Base-by-base conservation (phyloP, 345 rosid species). In the Tarenaya hassleriana region DNA sequence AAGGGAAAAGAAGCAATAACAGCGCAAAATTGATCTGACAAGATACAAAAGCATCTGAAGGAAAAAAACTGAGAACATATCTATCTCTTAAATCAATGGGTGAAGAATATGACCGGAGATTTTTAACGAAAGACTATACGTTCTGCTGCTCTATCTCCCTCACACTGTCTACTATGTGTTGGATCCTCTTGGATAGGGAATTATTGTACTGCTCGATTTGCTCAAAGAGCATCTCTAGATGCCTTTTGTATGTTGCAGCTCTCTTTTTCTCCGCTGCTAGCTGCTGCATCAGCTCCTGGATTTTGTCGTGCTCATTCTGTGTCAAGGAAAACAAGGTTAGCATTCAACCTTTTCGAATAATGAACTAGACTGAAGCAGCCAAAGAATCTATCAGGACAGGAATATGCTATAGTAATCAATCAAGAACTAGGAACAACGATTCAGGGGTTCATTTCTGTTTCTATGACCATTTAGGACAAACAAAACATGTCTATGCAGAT, bases 221-320 rank as follows among this genome's bases (percentile, higher is more conserved):
- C 59, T 94, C 94, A 32, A 88, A 82, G 15, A 94, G 67, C 69
- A 94, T 66, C 57, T 94, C 99, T 16, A 94, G 80, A 60, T 94
- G 97, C 68, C 87, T 83, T 63, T 88, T 88, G 56, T 94, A 94
- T 5, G 88, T 82, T 11, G 95, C 84, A 0, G 95, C 73, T 64
- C 87, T 85, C 77, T 81, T 94, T 48, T 83, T 94, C 84, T 94
- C 99, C 0, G 74, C 61, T 5, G 88, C 86, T 66, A 94, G 75
- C 81, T 94, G 99, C 67, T 88, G 95, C 9, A 96, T 73, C 55
- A 94, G 73, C 47, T 94, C 99, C 71, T 91, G 78, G 39, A 94
- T 84, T 53, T 84, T 94, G 41, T 82, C 83, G 4, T 88, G 97
- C 56, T 88, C 99, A n/a, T 86, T 86, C 99, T 94, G 77, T 47